Evolutionary conservation across 1,284 basidiomycete genomes (phyloP).

Genomic region (Tylopilus sp.): DNA sequence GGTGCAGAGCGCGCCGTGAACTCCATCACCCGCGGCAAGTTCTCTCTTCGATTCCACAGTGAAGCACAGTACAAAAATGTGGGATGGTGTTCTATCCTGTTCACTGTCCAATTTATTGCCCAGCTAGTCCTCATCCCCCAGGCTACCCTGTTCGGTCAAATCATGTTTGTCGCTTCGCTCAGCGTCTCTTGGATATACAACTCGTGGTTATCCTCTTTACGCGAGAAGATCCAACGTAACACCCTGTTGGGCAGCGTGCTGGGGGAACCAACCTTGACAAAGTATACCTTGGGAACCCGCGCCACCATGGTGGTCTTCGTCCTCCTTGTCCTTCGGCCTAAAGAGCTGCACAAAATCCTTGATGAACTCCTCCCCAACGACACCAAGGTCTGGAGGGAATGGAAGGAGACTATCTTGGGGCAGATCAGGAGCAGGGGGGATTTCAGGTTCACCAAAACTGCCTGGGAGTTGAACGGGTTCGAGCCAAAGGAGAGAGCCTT

Average conservation of each 20-base stretch:
- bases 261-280: constrained; percentile 21
- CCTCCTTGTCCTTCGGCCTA: constrained; percentile 26
- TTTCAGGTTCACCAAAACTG: constrained; percentile 18
- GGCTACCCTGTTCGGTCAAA: constrained; percentile 31
- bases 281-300: constrained; percentile 29
- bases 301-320: constrained; percentile 31
- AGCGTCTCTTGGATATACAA: constrained; percentile 24
- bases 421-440: constrained; percentile 20
- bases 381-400: constrained; percentile 31
- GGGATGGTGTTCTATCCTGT: constrained; percentile 30
- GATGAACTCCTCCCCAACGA: constrained; percentile 31
- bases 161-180: constrained; percentile 25
- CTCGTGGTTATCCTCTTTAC: constrained; percentile 29
- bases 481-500: constrained; percentile 15
- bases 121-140: constrained; percentile 34
- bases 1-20: constrained; percentile 33
- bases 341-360: constrained; percentile 23
- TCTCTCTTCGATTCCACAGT: constrained; percentile 25
- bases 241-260: constrained; percentile 28
- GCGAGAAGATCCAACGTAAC: constrained; percentile 27
- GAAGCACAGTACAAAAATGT: constrained; percentile 23
- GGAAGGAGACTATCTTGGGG: constrained; percentile 21
- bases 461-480: constrained; percentile 26
- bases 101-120: constrained; percentile 30
- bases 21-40: constrained; percentile 29